Base-by-base conservation (phyloP, 352 stramenopile species). In the Saprolegnia diclina region DNA sequence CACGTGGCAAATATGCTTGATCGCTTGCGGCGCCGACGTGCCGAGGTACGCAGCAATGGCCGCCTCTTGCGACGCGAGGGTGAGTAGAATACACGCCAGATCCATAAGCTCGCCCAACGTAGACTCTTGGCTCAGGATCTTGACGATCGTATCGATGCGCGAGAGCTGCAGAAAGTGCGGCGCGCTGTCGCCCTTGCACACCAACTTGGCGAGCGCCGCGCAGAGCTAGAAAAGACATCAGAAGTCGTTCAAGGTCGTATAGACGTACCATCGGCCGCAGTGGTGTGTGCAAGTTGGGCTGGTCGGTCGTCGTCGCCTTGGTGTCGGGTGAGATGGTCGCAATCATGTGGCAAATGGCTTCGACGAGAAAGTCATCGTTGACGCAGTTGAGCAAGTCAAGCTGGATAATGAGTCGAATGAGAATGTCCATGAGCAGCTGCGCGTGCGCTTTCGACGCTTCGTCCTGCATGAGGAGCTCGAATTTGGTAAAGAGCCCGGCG, bases 381-480 rank as follows among this genome's bases (percentile, higher is more conserved):
- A 69, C 45, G n/a, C 40, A 69, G 52, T 52, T 69, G 26, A 69
- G 35, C 45, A 69, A 61, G 32, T 69, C 63, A 6, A 69, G 45
- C 37, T 69, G 63, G 37, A 69, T 69, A 21, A 69, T 69, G 26
- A 69, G 52, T 11, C 63, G 63, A 69, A 69, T 69, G 24, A 69
- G 63, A 38, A 69, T 61, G 42, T 69, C 63, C 63, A 69, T 69
- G 10, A 69, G 35, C 22, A 50, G 19, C 61, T 69, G 63, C 29
- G 42, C 63, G 14, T 4, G 4, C 0, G 21, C 16, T 56, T 61
- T 69, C 24, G 19, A 29, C 9, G 26, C 22, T 24, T 26, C 6
- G 37, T 54, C 37, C n/a, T 59, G 48, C 24, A 69, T 19, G 22
- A 54, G 18, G 5, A 14, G 19, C 9, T 40, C 26, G 48, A 69